Evolutionary conservation across 768 basidiomycete species (phyloP).

Genomic region (Lactifluus hygrophoroides): DNA sequence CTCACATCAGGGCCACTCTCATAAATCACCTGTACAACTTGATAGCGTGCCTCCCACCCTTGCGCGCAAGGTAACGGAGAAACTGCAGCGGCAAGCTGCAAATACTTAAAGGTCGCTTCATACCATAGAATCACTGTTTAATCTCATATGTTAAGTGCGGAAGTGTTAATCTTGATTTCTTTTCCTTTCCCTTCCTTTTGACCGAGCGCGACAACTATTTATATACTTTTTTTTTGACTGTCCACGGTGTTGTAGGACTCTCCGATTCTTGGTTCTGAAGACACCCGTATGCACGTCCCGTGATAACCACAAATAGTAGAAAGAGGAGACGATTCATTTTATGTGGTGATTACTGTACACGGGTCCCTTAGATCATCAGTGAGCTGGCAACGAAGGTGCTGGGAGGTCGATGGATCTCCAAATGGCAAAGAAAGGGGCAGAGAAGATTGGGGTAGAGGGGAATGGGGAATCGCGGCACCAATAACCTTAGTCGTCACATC

Average conservation of each 20-base stretch:
- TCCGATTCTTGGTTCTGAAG: not conserved
- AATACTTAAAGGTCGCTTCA: slow-evolving; percentile 7
- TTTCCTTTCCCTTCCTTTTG: too few relatives aligned
- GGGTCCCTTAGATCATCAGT: not conserved
- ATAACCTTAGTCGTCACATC: not conserved
- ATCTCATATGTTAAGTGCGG: slow-evolving; percentile 9
- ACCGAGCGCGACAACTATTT: not conserved
- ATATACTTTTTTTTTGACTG: slow-evolving; percentile 4
- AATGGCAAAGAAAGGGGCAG: not conserved
- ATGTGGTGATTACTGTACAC: not conserved
- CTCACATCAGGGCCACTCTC: slow-evolving; percentile 17
- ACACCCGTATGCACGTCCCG: not conserved
- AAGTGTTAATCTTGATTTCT: slow-evolving; percentile 11
- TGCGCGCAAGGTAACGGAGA: slow-evolving; percentile 21
- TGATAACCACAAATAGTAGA: not conserved
- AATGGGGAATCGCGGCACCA: not conserved
- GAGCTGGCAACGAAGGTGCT: not conserved
- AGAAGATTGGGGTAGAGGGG: too few relatives aligned
- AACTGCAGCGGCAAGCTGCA: slow-evolving; percentile 11
- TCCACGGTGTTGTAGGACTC: not conserved
- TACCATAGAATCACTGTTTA: slow-evolving; percentile 9
- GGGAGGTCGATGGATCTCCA: not conserved
- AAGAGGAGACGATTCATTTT: not conserved
- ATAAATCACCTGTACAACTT: slow-evolving; percentile 17
- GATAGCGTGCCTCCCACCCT: slow-evolving; percentile 19